Percentiles rank a stretch among this genome's conserved stretches.
Evolutionary conservation across 2,329 filamentous ascomycete species (phyloP).

Genomic region (Monosporascus ibericus): DNA sequence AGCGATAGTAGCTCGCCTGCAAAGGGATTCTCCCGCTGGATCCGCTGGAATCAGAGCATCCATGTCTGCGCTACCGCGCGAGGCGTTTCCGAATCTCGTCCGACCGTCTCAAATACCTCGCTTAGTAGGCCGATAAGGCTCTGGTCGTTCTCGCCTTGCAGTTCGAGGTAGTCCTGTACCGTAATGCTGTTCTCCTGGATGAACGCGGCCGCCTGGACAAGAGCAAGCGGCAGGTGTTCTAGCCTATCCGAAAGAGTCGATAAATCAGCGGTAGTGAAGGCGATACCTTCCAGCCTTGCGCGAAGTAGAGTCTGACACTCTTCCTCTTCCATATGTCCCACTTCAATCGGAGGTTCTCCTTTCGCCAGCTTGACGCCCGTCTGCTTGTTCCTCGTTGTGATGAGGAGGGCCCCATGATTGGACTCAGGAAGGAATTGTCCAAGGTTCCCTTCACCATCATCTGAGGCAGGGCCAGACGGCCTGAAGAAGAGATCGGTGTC

Average conservation of each 20-base stretch:
- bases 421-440: too few relatives aligned
- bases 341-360: too few relatives aligned
- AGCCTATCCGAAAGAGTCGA: conserved; percentile 20
- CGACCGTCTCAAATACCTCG: conserved; percentile 26
- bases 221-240: conserved; percentile 27
- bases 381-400: too few relatives aligned
- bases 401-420: too few relatives aligned
- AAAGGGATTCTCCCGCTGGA: conserved; percentile 22
- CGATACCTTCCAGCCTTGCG: neutral
- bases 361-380: too few relatives aligned
- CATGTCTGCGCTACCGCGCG: conserved; percentile 26
- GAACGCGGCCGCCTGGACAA: conserved; percentile 28
- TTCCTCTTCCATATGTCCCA: too few relatives aligned
- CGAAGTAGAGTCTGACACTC: too few relatives aligned
- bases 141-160: conserved; percentile 27
- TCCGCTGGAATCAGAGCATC: conserved; percentile 24
- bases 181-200: conserved; percentile 22
- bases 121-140: conserved; percentile 22
- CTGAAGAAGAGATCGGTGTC: neutral
- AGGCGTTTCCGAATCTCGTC: conserved; percentile 28
- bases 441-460: too few relatives aligned
- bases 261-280: conserved; percentile 7
- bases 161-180: conserved; percentile 30
- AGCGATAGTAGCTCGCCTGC: conserved; percentile 37
- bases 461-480: too few relatives aligned